Evolutionary conservation across 2,329 filamentous ascomycete species (phyloP), one percentile per base, ranked within the genome.

Genomic region (Aspergillus sclerotialis): DNA sequence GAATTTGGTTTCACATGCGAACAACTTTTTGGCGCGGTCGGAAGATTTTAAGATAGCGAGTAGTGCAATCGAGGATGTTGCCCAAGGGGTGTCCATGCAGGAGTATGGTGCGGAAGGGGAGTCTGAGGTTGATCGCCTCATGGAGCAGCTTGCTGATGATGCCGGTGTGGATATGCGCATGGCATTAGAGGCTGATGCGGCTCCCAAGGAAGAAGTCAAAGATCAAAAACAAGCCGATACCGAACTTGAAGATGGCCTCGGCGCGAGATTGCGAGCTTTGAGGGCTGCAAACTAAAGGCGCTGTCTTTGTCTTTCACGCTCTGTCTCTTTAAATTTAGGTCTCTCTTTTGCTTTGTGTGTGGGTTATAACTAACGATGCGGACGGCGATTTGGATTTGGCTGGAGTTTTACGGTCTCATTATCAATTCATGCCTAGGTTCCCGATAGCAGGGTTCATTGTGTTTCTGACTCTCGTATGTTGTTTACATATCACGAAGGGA

Each of bases 41-140:
- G 62, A 66, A 38, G 62, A 65, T 41, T 65, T 66, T 28, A 65
- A 65, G 43, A 64, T 66, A 34, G 63, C 63, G 4, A 58, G 58
- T 15, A 54, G 45, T 35, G 63, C 63, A 13, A 60, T 66, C 28
- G 58, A 63, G 39, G 61, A 63, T 38, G 63, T 66, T 8, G 58
- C 59, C 16, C 53, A 58, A 40, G 61, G 61, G 2, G 47, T 66
- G 7, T 60, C 60, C 32, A 61, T 64, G 58, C 58, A 62, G 44
- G 62, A 65, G 45, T 64, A 66, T 30, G 65, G 63, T 15, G 64
- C 65, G 3, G 61, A 67, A 45, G 63, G 61, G 1, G 58, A 63
- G 37, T 39, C 53, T 1, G 63, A 66, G 29, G 62, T 65, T 30
- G 63, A 66, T 43, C 54, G 53, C 27, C 41, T 66, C 40, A 65